Percentiles rank a stretch among this genome's conserved stretches.
Evolutionary conservation across 768 basidiomycete species (phyloP).

Genomic region (Chiua virens): DNA sequence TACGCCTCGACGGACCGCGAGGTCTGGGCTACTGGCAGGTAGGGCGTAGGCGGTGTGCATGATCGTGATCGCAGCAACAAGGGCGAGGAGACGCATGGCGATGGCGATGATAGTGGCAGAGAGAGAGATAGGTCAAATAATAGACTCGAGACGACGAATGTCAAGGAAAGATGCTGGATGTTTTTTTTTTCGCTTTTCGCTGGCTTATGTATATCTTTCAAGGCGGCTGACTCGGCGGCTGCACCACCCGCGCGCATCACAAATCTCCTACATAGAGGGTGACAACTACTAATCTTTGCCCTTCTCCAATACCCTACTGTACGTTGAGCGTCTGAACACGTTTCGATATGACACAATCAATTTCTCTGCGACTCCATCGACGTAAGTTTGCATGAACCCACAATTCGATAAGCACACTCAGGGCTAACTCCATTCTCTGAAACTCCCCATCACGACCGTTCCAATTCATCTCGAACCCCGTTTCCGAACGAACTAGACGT

Average conservation of each 20-base stretch:
- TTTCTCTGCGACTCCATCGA: too few species aligned
- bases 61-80: slow-evolving; percentile 27
- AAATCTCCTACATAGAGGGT: slow-evolving; percentile 13
- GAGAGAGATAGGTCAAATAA: slow-evolving; percentile 8
- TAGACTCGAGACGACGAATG: not conserved
- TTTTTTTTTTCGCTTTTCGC: not conserved
- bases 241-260: not conserved
- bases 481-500: not conserved
- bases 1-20: slow-evolving; percentile 14
- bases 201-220: slow-evolving; percentile 14
- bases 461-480: not conserved
- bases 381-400: too few species aligned
- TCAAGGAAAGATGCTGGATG: not conserved
- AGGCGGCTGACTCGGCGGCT: slow-evolving; percentile 22
- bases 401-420: too few species aligned
- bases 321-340: not conserved
- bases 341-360: not conserved
- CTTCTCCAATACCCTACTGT: not conserved
- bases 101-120: slow-evolving; percentile 24
- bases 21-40: slow-evolving; percentile 22
- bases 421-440: too few species aligned
- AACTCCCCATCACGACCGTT: too few species aligned
- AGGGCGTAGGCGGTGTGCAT: slow-evolving; percentile 18
- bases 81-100: slow-evolving; percentile 26
- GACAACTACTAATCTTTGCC: slow-evolving; percentile 1